Evolutionary conservation across 2,329 filamentous ascomycete genomes (phyloP), one percentile per base, ranked within the genome.

Genomic region (Scedosporium boydii): DNA sequence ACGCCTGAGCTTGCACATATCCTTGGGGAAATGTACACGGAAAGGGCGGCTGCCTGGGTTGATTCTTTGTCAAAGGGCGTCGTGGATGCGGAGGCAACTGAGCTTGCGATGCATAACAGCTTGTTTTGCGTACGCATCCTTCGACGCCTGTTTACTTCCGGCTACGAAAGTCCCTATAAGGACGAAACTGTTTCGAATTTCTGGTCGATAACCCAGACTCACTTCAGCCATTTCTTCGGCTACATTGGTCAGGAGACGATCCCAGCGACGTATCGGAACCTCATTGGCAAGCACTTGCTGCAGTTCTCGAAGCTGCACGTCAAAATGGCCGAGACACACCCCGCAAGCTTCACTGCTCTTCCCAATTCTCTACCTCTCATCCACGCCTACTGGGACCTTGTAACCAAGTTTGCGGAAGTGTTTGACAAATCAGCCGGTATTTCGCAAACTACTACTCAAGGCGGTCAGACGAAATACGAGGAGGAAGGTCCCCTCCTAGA

Each of bases 281-380:
- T 88, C 26, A 77, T 96, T n/a, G 89, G 90, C 66, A 96, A 92
- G 71, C 93, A 97, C 70, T 79, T 96, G 2, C 76, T 97, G 51
- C 93, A 98, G 70, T 87, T 98, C 59, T 87, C 93, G 3, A 99
- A 98, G 74, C 78, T 99, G 3, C 95, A 98, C 71, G 81, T 96
- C 46, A 87, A 91, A 62, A 93, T 98, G 87, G 86, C 91, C 1
- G 85, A 85, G 59, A 77, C 80, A 4, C 92, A 96, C 71, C 87
- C 93, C 1, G 87, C 89, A 3, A 90, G 91, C 62, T 98, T 97
- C 73, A 87, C 88, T 0, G 80, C 91, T 12, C 81, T 99, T 6
- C 91, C 92, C 1, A 87, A 90, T 69, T 92, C 91, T 2, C 77
- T 96, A 16, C 80, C 86, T 16, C 83, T 98, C 26, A 87, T 90